Conservation (phyloP, 2,329 filamentous ascomycete genomes). For the Trichoderma atrobrunneum region DNA sequence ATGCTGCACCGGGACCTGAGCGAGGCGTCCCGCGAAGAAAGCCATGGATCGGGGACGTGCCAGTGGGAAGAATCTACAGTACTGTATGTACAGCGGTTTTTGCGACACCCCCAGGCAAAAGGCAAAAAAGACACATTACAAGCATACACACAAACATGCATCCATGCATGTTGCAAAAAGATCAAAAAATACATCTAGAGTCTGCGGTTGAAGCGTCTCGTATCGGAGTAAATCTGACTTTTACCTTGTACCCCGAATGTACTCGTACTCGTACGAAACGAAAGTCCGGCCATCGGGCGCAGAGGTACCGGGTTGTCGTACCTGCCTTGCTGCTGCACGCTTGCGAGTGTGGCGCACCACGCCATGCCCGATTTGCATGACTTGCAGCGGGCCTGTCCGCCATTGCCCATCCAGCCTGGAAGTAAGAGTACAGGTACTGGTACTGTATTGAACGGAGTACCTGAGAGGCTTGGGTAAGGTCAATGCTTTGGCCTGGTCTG, state of each 20-base stretch:
- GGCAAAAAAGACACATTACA: not conserved
- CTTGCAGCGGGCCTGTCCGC: conserved; percentile 32
- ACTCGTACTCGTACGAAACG: not conserved
- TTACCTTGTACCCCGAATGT: not conserved
- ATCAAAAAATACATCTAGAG: not conserved
- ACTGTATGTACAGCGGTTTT: not conserved
- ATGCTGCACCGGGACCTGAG: conserved; percentile 15
- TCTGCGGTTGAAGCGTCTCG: not conserved
- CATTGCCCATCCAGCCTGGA: not conserved
- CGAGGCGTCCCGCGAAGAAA: not conserved
- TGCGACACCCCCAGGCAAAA: not conserved
- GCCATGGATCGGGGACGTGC: not conserved
- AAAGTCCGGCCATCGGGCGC: not conserved
- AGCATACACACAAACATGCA: not conserved
- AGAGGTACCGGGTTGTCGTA: conserved; percentile 1
- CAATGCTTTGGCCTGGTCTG: not conserved
- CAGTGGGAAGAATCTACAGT: not conserved
- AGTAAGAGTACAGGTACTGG: not conserved
- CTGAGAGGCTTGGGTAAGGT: not conserved
- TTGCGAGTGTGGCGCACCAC: conserved; percentile 11
- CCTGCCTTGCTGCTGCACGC: conserved; percentile 17
- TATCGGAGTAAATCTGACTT: not conserved
- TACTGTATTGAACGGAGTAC: not conserved
- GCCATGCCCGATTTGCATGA: conserved; percentile 29
- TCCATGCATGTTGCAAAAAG: not conserved